Evolutionary conservation across 768 basidiomycete species (phyloP), one percentile per base, ranked within the genome.

Genomic region (Lactarius akahatsu): DNA sequence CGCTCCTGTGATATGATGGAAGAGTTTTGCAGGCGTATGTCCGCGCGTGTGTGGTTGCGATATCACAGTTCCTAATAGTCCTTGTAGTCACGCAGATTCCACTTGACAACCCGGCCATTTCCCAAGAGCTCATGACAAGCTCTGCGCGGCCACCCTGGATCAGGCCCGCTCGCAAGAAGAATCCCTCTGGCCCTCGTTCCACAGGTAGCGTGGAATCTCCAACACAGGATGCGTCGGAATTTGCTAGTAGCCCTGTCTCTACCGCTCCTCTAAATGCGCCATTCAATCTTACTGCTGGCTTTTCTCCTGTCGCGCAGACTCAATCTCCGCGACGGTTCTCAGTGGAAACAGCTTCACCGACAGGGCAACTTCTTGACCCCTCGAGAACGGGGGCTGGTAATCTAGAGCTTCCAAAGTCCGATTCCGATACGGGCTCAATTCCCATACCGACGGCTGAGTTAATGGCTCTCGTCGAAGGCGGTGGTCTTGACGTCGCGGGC

Each of bases 1-100:
- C 81, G 95, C 60, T 93, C 91, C 56, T 93, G 94, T 34, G 95
- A 96, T 77, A 82, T 96, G 52, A 90, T 97, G 84, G 94, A 96
- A 74, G 95, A 96, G 76, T 95, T 96, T 76, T 96, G 95, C 78
- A 86, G 94, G 74, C 78, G 94, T 92, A 75, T 77, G 93, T 89
- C 69, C 76, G 10, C 36, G 36, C 4, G 80, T 80, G 18, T 67
- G 50, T 63, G 26, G 20, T 36, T 6, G 4, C n/a, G 61, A 32
- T 56, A 26, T 40, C 15, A 13, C 23, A 36, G 41, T 28, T 54
- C 50, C 54, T 45, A 58, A 64, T 40, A 60, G 36, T 45, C 55
- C 20, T 63, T 69, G 1, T 71, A 91, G 88, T 90, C 72, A 93
- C 92, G 3, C 88, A 91, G 74, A 94, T 95, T 68, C 93, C 94